These are phyloP conservation scores for Raphanus sativus DNA, from an alignment of 345 rosid species.

Conservation along the genomic window DNA sequence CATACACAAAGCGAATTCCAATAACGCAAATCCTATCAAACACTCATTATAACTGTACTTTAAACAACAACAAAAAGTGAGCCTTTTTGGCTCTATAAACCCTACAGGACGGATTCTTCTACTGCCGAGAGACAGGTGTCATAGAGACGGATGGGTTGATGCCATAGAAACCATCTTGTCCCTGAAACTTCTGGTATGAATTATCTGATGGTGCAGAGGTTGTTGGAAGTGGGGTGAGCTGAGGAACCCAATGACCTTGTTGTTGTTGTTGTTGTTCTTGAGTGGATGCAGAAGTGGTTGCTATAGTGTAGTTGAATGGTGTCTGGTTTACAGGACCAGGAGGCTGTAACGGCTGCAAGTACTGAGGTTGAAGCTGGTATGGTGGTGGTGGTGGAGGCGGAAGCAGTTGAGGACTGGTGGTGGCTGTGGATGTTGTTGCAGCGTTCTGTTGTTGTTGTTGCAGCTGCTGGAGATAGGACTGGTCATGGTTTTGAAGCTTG, in stretches of 20 bases:
- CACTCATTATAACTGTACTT: conserved; percentile 12
- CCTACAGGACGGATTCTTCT: conserved; percentile 29
- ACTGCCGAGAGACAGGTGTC: conserved; percentile 70
- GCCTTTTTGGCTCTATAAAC: conserved; percentile 1
- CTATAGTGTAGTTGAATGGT: conserved; percentile 54
- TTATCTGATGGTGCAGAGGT: conserved; percentile 48
- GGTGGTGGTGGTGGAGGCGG: conserved; percentile 52
- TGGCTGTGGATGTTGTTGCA: conserved; percentile 60
- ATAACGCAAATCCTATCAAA: conserved; percentile 26
- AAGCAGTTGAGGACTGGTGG: conserved; percentile 48
- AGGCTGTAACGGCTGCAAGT: conserved; percentile 54
- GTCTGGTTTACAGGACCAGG: conserved; percentile 49
- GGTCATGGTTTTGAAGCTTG: conserved; percentile 63
- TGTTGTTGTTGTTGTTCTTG: conserved; percentile 45
- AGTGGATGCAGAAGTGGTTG: conserved; percentile 30
- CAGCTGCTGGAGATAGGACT: conserved; percentile 49
- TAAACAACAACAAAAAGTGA: conserved; percentile 3
- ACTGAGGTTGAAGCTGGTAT: conserved; percentile 49
- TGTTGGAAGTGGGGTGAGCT: conserved; percentile 45
- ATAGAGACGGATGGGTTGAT: conserved; percentile 60
- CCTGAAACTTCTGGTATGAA: conserved; percentile 63
- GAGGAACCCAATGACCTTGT: conserved; percentile 45
- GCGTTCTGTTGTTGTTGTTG: conserved; percentile 43
- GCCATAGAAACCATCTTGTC: conserved; percentile 69
- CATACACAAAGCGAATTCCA: conserved; percentile 17